Conservation (phyloP, 345 rosid genomes). For the Chamaenerion angustifolium region DNA sequence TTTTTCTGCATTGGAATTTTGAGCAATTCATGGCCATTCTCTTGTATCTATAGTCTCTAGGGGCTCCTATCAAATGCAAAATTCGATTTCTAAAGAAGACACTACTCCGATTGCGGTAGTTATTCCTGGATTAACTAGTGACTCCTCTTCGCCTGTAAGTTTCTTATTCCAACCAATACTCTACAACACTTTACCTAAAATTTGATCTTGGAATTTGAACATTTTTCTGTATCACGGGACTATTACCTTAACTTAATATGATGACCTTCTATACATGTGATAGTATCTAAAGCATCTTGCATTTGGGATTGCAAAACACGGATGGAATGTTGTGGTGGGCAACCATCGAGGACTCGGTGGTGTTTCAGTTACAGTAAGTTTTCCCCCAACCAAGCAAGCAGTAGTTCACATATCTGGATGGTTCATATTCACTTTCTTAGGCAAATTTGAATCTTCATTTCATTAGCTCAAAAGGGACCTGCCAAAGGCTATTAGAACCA, state of each 20-base stretch:
- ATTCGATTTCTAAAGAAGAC: slow-evolving; percentile 11
- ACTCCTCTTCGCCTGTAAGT: slow-evolving; percentile 30
- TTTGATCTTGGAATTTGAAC: too few relatives aligned
- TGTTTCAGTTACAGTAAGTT: slow-evolving; percentile 76
- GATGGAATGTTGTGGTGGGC: slow-evolving; percentile 81
- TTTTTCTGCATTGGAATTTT: too few relatives aligned
- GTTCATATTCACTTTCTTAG: not conserved
- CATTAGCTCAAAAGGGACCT: too few relatives aligned
- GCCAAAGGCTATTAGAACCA: too few relatives aligned
- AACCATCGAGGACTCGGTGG: slow-evolving; percentile 92
- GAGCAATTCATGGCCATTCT: too few relatives aligned
- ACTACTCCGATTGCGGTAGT: slow-evolving; percentile 28
- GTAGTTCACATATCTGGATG: too few relatives aligned
- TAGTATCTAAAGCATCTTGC: slow-evolving; percentile 80
- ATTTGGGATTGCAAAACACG: slow-evolving; percentile 40
- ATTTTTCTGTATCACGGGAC: too few relatives aligned
- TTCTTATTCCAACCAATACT: not conserved
- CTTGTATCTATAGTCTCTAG: slow-evolving; percentile 9
- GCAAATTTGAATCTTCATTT: not conserved
- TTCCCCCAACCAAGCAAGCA: not conserved
- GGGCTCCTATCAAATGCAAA: slow-evolving; percentile 11
- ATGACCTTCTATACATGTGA: not conserved
- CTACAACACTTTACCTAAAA: too few relatives aligned
- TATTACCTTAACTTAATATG: too few relatives aligned
- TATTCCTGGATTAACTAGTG: slow-evolving; percentile 48